Evolutionary conservation across 1,284 basidiomycete species (phyloP).

Genomic region (Sporisorium sorghi): DNA sequence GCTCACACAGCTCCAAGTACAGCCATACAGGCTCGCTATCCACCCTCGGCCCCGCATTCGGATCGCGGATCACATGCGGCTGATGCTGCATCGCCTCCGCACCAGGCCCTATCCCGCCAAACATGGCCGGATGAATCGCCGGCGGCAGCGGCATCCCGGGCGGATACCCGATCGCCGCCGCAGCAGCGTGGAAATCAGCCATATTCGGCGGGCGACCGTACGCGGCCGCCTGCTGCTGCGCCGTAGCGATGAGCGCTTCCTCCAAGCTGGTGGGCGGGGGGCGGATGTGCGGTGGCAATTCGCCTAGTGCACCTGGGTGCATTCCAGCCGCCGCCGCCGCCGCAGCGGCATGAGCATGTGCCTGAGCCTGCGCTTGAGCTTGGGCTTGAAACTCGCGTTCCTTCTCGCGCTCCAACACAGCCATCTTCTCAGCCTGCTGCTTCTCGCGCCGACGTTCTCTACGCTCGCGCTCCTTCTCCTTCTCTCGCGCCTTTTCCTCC

Average conservation of each 20-base stretch:
- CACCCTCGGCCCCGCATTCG: constrained; percentile 61
- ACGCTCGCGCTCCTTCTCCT: constrained; percentile 44
- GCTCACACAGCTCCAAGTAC: constrained; percentile 63
- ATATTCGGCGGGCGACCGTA: constrained; percentile 40
- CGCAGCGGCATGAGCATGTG: constrained; percentile 33
- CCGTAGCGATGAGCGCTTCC: constrained; percentile 43
- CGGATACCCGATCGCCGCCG: constrained; percentile 40
- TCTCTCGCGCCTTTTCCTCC: constrained; percentile 37
- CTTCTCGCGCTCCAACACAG: constrained; percentile 41
- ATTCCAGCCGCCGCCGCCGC: constrained; percentile 34
- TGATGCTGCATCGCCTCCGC: constrained; percentile 28
- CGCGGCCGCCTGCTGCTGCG: constrained; percentile 42
- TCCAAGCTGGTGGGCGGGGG: constrained; percentile 39
- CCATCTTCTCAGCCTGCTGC: constrained; percentile 49
- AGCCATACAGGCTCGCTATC: constrained; percentile 67
- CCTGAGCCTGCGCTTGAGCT: constrained; percentile 40
- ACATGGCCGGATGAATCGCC: constrained; percentile 36
- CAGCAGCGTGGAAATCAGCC: constrained; percentile 49
- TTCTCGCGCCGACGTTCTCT: constrained; percentile 44
- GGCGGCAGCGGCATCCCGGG: constrained; percentile 44
- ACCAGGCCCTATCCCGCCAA: constrained; percentile 25
- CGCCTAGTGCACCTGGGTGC: constrained; percentile 30
- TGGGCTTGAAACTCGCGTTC: constrained; percentile 39
- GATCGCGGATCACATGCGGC: constrained; percentile 43
- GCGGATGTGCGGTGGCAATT: constrained; percentile 33